These are phyloP conservation scores for Cercophora samala DNA, from an alignment of 495 filamentous ascomycete genomes.

Conservation along the genomic window DNA sequence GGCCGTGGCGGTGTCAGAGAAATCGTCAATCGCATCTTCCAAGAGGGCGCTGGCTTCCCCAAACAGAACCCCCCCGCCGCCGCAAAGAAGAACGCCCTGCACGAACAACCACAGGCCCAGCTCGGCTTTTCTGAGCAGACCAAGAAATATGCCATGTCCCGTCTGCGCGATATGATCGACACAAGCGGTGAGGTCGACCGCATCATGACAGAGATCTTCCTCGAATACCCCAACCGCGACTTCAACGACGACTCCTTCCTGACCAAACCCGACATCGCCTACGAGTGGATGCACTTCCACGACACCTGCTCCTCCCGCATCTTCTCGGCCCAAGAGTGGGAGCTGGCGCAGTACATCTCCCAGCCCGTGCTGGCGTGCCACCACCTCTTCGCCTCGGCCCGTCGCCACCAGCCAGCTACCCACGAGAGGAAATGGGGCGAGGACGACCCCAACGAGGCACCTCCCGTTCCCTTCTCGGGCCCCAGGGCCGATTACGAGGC, in stretches of 20 bases:
- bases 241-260: conserved; percentile 92
- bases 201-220: conserved; percentile 75
- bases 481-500: conserved; percentile 75
- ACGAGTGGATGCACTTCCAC: conserved; percentile 95
- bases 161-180: conserved; percentile 85
- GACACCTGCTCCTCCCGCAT: conserved; percentile 74
- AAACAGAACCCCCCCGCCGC: conserved; percentile 42
- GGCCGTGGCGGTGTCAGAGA: conserved; percentile 77
- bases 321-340: conserved; percentile 79
- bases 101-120: conserved; percentile 49
- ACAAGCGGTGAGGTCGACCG: conserved; percentile 84
- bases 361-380: conserved; percentile 87
- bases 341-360: conserved; percentile 78
- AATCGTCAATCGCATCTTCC: conserved; percentile 79
- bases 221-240: conserved; percentile 75
- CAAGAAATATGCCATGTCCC: conserved; percentile 73
- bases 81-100: conserved; percentile 29
- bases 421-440: conserved; percentile 41
- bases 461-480: conserved; percentile 70
- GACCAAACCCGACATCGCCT: conserved; percentile 79
- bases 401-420: conserved; percentile 39
- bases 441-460: conserved; percentile 52
- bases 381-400: conserved; percentile 73
- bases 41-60: conserved; percentile 81
- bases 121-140: conserved; percentile 67